Conservation (phyloP, 2,329 filamentous ascomycete species). For the Fusarium brevicatenulatum region DNA sequence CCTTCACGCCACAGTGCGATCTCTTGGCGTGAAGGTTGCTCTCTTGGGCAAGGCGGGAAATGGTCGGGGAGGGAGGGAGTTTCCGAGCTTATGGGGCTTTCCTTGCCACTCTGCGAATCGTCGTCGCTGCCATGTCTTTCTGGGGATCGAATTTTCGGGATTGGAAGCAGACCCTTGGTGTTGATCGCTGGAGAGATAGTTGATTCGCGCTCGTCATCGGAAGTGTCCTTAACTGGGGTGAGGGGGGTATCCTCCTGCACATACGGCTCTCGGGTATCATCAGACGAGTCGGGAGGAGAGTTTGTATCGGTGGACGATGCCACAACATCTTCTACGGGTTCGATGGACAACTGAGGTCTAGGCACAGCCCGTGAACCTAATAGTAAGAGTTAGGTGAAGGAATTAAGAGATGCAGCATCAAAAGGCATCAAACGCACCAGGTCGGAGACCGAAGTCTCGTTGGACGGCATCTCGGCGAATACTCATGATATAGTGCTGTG, state of each 20-base stretch:
- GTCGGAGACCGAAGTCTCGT: slow-evolving; percentile 24
- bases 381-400: neutral
- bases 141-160: neutral
- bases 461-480: slow-evolving; percentile 8
- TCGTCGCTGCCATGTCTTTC: slow-evolving; percentile 17
- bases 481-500: neutral
- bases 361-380: neutral
- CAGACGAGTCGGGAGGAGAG: neutral
- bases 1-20: slow-evolving; percentile 35
- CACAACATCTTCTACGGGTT: neutral
- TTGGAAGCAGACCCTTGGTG: neutral
- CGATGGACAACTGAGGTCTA: neutral
- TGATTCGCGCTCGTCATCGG: neutral
- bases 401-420: neutral
- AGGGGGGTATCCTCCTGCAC: neutral
- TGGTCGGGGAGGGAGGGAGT: slow-evolving; percentile 3
- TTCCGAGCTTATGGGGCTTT: neutral
- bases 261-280: neutral
- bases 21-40: neutral
- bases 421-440: neutral
- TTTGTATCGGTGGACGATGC: neutral
- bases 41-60: slow-evolving; percentile 28
- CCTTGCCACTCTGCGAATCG: slow-evolving; percentile 2
- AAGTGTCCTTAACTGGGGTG: neutral
- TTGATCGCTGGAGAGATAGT: neutral